Conservation (phyloP, 1,139 yeast species). For the Yamadazyma buinensis region DNA sequence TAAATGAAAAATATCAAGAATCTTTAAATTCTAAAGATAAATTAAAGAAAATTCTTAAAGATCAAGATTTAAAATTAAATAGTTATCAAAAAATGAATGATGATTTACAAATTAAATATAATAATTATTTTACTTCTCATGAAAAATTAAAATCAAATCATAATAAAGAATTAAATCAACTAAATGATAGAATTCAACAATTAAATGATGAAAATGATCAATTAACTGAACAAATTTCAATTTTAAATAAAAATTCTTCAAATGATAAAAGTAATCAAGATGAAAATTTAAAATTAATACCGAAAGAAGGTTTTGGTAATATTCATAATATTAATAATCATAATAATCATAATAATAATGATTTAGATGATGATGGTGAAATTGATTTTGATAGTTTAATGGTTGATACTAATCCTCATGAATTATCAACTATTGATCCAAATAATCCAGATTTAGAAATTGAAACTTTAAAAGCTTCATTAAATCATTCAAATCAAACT, state of each 20-base stretch:
- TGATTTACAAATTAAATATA: conserved; percentile 39
- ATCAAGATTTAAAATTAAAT: conserved; percentile 29
- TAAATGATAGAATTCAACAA: conserved; percentile 49
- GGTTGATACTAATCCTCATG: conserved; percentile 26
- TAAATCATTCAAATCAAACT: conserved; percentile 62
- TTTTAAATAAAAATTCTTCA: conserved; percentile 2
- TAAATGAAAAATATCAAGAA: conserved; percentile 42
- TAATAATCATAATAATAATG: conserved; percentile 7
- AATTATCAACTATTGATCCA: conserved; percentile 35
- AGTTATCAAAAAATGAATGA: conserved; percentile 46
- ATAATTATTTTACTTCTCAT: conserved; percentile 32
- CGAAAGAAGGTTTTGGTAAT: no score
- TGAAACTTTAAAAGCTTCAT: conserved; percentile 64
- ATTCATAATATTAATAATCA: no score
- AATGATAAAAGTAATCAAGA: not conserved
- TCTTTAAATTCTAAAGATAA: conserved; percentile 29
- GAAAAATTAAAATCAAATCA: conserved; percentile 30
- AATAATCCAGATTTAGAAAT: conserved; percentile 55
- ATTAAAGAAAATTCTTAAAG: conserved; percentile 25
- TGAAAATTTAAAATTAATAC: conserved; percentile 10
- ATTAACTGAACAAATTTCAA: conserved; percentile 38
- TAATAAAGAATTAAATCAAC: conserved; percentile 39
- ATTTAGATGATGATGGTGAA: conserved; percentile 23
- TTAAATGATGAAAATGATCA: conserved; percentile 65
- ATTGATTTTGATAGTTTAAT: conserved; percentile 34